A percentile compares a stretch with the other conserved stretches of the same genome.
These are phyloP conservation scores for Daedalea quercina DNA, from an alignment of 768 basidiomycete species.

Conservation along the genomic window DNA sequence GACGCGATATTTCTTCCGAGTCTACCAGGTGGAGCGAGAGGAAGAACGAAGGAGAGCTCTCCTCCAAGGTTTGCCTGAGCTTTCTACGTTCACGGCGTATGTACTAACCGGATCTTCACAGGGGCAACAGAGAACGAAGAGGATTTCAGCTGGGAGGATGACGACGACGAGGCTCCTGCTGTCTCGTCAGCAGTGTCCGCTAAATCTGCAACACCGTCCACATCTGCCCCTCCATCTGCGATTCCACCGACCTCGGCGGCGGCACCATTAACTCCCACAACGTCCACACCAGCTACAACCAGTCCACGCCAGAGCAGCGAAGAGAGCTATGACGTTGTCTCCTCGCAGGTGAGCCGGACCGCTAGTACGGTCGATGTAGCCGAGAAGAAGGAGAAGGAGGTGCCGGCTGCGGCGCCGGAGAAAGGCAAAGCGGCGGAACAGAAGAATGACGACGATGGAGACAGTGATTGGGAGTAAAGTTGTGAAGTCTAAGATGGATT, in stretches of 20 bases:
- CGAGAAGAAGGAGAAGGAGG: constrained; percentile 6
- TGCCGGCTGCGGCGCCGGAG: background rate
- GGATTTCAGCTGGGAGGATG: constrained; percentile 89
- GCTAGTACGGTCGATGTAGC: constrained; percentile 9
- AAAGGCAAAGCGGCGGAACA: background rate
- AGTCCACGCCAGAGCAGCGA: constrained; percentile 28
- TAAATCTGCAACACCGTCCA: background rate
- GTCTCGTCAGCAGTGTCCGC: background rate
- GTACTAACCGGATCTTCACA: constrained; percentile 17
- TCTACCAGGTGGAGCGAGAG: constrained; percentile 72
- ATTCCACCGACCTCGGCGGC: background rate
- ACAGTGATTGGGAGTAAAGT: constrained; percentile 20
- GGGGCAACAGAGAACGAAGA: constrained; percentile 71
- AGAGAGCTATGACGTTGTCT: constrained; percentile 30
- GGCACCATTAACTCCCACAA: constrained; percentile 6
- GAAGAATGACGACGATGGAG: constrained; percentile 8
- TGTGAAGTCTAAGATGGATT: background rate
- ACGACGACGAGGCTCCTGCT: constrained; percentile 59
- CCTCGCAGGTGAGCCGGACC: constrained; percentile 23
- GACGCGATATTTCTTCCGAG: constrained; percentile 87
- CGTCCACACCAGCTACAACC: constrained; percentile 14
- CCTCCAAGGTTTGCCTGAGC: constrained; percentile 64
- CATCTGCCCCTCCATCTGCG: background rate
- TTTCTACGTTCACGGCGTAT: background rate
- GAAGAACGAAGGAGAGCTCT: constrained; percentile 74